Percentiles rank a stretch among this genome's conserved stretches.
These are phyloP conservation scores for Calonectria multiphialidica DNA, from an alignment of 2,329 filamentous ascomycete genomes.

Conservation along the genomic window DNA sequence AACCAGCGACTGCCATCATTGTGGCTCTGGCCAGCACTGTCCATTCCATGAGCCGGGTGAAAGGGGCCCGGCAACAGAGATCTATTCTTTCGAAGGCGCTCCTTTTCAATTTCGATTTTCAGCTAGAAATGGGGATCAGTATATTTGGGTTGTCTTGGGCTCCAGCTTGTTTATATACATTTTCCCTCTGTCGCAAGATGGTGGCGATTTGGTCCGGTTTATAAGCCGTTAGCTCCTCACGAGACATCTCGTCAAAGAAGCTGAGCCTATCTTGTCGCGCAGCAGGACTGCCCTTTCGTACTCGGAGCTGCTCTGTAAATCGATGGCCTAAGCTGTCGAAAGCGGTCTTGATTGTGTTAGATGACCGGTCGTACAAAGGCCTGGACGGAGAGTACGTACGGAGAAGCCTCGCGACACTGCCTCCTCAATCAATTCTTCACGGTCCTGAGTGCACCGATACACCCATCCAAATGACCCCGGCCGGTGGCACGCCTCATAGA, in stretches of 20 bases:
- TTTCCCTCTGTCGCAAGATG: constrained; percentile 63
- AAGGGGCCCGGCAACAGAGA: constrained; percentile 34
- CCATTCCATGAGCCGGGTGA: constrained; percentile 30
- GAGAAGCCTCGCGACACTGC: constrained; percentile 39
- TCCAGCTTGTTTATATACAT: constrained; percentile 50
- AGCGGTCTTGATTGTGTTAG: constrained; percentile 35
- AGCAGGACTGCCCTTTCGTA: constrained; percentile 55
- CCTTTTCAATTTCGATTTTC: constrained; percentile 45
- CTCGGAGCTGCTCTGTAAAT: constrained; percentile 48
- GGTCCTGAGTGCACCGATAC: constrained; percentile 79
- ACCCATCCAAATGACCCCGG: constrained; percentile 75
- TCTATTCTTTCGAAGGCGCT: constrained; percentile 40
- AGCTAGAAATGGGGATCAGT: constrained; percentile 25
- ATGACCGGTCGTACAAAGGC: background rate
- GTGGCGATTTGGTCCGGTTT: constrained; percentile 59
- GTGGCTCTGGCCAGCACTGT: constrained; percentile 27
- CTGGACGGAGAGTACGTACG: background rate
- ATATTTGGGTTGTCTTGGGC: background rate
- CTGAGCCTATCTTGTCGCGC: constrained; percentile 56
- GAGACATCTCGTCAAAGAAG: constrained; percentile 58
- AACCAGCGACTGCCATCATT: constrained; percentile 54
- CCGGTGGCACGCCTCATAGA: constrained; percentile 70
- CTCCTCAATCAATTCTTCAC: constrained; percentile 55
- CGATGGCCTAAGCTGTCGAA: constrained; percentile 52
- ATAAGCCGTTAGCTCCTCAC: constrained; percentile 58